Evolutionary conservation across 140 eudicot genomes (phyloP).

Genomic region (Stevia rebaudiana): DNA sequence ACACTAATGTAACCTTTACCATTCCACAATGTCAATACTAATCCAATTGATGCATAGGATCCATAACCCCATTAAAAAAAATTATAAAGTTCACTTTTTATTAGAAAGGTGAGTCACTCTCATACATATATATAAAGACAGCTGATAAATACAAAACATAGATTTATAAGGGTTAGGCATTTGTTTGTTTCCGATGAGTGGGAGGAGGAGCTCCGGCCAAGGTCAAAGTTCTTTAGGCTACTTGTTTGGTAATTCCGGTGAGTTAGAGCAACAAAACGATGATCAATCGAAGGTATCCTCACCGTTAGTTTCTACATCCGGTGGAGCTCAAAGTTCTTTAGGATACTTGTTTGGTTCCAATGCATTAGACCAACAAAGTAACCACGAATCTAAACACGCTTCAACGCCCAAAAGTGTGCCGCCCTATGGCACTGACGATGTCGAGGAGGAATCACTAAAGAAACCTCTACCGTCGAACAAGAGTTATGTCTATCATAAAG

Average conservation of each 20-base stretch:
- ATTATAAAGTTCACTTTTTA: background rate
- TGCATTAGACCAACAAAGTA: constrained; percentile 20
- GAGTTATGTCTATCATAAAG: constrained; percentile 23
- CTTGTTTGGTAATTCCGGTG: constrained; percentile 27
- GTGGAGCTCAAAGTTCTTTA: constrained; percentile 63
- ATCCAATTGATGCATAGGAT: constrained; percentile 24
- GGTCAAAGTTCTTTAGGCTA: constrained; percentile 60
- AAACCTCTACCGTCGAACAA: constrained; percentile 17
- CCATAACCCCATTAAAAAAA: constrained; percentile 5
- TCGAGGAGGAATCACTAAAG: constrained; percentile 10
- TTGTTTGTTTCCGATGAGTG: constrained; percentile 30
- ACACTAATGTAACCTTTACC: background rate
- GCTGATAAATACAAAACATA: background rate
- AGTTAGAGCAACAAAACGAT: constrained; percentile 7
- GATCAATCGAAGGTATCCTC: constrained; percentile 19
- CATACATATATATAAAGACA: background rate
- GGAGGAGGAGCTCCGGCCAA: constrained; percentile 52
- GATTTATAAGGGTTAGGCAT: background rate
- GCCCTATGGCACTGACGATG: constrained; percentile 51
- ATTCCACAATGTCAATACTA: background rate
- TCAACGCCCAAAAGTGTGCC: constrained; percentile 32
- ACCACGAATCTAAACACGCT: constrained; percentile 8
- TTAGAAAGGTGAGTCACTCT: background rate
- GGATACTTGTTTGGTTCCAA: constrained; percentile 54
- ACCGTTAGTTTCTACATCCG: constrained; percentile 27